Evolutionary conservation across 106 monocot species (phyloP).

Genomic region (Posidonia australis): DNA sequence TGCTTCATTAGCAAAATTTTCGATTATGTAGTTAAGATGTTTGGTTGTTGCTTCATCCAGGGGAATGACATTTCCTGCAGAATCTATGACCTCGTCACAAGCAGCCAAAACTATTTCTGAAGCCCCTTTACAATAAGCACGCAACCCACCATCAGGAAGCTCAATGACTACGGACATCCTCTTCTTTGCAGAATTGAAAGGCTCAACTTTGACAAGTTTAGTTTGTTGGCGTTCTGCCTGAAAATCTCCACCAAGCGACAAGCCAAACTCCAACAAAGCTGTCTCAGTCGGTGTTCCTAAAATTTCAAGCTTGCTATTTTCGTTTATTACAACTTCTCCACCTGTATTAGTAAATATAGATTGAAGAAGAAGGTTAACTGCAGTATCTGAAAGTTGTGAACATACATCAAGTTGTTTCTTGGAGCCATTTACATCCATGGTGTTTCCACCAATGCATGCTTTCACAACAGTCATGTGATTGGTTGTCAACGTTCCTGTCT

Average conservation of each 20-base stretch:
- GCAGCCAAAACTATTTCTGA: slow-evolving; percentile 65
- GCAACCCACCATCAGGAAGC: slow-evolving; percentile 35
- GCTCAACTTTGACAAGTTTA: slow-evolving; percentile 52
- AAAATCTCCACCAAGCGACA: slow-evolving; percentile 50
- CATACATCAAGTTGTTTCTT: slow-evolving; percentile 11
- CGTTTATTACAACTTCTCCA: slow-evolving; percentile 48
- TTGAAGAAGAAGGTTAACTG: slow-evolving; percentile 34
- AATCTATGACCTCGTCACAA: slow-evolving; percentile 35
- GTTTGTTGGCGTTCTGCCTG: slow-evolving; percentile 19
- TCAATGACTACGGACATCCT: slow-evolving; percentile 67
- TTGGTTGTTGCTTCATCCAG: slow-evolving; percentile 28
- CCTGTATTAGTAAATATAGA: slow-evolving; percentile 61
- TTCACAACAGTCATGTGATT: slow-evolving; percentile 76
- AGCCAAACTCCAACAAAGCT: slow-evolving; percentile 51
- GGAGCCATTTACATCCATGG: slow-evolving; percentile 27
- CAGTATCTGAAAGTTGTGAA: slow-evolving; percentile 29
- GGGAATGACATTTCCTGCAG: slow-evolving; percentile 33
- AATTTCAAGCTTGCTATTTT: slow-evolving; percentile 43
- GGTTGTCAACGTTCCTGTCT: slow-evolving; percentile 75
- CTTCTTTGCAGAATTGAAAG: slow-evolving; percentile 64
- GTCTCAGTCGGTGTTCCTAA: slow-evolving; percentile 70
- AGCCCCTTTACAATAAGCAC: slow-evolving; percentile 58
- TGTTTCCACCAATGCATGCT: slow-evolving; percentile 45
- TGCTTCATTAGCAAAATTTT: slow-evolving; percentile 53
- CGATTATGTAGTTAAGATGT: slow-evolving; percentile 35